A percentile compares a stretch with the other conserved stretches of the same genome.
phyloP scores from a whole-genome alignment of 208 protist genomes.

The Angomonas ambiguus region DNA sequence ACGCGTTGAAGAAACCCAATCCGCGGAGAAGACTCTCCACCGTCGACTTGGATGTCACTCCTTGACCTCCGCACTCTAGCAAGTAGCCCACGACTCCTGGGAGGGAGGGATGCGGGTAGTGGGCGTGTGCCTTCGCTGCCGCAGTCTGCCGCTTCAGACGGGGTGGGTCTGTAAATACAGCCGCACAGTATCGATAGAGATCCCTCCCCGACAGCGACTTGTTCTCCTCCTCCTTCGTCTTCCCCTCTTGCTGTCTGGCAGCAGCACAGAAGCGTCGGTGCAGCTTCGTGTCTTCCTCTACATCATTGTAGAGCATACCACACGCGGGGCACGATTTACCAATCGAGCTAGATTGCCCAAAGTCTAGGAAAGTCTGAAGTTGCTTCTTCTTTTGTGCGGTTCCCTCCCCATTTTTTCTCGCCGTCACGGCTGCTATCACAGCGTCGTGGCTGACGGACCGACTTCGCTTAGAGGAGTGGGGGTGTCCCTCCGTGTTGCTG shows the following conservation, averaged over 20 bases:
- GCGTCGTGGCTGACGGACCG: too few relatives aligned
- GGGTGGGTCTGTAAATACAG: neutral
- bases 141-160: neutral
- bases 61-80: neutral
- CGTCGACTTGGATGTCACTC: neutral
- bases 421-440: neutral
- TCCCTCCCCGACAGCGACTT: neutral
- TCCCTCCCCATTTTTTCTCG: neutral
- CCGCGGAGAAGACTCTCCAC: constrained; percentile 30
- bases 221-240: neutral
- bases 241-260: neutral
- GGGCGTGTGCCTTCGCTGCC: neutral
- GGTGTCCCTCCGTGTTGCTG: too few relatives aligned
- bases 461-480: too few relatives aligned
- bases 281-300: constrained; percentile 39
- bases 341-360: constrained; percentile 44
- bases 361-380: constrained; percentile 66
- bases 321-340: constrained; percentile 40
- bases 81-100: neutral
- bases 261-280: constrained; percentile 38
- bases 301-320: constrained; percentile 55
- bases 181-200: neutral
- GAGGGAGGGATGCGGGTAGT: neutral
- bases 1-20: constrained; percentile 32
- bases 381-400: neutral